Base-by-base conservation (phyloP, 2,329 filamentous ascomycete genomes). In the Aspergillus sclerotialis region DNA sequence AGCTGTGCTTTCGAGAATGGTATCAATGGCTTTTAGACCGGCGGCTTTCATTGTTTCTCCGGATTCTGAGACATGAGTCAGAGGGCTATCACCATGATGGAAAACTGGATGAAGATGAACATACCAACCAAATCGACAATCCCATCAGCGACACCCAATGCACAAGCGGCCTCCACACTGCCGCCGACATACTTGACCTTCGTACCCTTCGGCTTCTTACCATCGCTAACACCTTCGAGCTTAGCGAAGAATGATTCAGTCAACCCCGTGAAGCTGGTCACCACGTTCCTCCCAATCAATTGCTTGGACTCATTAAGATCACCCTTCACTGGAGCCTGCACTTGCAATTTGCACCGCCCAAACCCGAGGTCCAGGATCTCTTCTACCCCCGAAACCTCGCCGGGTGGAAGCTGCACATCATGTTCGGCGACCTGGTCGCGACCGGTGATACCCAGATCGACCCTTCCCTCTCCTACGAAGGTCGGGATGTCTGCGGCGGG, bases 21-120 rank as follows among this genome's bases (percentile, higher is more conserved):
- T 98, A 50, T 92, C 88, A 50, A 96, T 95, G 37, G 90, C 82
- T 66, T 88, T 89, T 32, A 98, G 75, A 15, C 92, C 92, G 28
- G 90, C 90, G 13, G 90, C 92, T 55, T 85, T 84, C 92, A 98
- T 98, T 0, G 92, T 98, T 65, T 96, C 90, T 37, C 92, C 92
- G 13, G 92, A 96, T 71, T 98, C 90, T 92, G 49, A 2, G 13
- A 7, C 12, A 16, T 2, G 15, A 27, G 30, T 50, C 21, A 39
- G 33, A 26, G 21, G 19, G 27, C 12, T 21, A 30, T 19, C 11
- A 32, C 23, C 13, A 18, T 10, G 9, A 11, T 11, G 13, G 15
- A 24, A 28, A 14, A 38, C 14, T 26, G 29, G 7, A 19, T 9
- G 10, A 10, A 23, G 7, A 12, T 32, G n/a, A 26, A 76, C 84